These are phyloP conservation scores for Cryptosporidium sp. DNA, from an alignment of 169 alveolate genomes.

Conservation along the genomic window DNA sequence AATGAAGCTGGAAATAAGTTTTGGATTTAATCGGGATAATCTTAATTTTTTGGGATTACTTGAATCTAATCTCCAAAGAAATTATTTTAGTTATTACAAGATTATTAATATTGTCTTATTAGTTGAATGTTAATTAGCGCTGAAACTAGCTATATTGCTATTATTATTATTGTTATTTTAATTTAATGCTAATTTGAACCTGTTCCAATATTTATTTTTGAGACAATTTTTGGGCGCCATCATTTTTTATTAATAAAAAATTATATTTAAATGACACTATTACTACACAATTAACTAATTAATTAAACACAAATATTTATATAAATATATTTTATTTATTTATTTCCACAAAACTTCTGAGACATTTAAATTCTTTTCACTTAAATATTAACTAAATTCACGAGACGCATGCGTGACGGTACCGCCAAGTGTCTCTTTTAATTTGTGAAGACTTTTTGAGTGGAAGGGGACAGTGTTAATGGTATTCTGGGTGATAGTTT, in stretches of 20 bases:
- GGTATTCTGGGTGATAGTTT: neutral
- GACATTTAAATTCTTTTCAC: neutral
- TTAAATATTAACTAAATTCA: too few relatives aligned
- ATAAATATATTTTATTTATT: too few relatives aligned
- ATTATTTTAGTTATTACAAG: neutral
- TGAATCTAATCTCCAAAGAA: conserved; percentile 4
- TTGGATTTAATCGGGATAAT: neutral
- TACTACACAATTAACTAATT: too few relatives aligned
- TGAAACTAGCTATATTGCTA: neutral
- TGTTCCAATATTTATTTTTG: neutral
- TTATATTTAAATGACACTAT: too few relatives aligned
- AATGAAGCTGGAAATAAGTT: conserved; percentile 7
- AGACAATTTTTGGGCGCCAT: neutral
- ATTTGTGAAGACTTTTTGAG: neutral
- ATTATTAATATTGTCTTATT: neutral
- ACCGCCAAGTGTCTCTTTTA: neutral
- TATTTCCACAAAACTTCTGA: neutral
- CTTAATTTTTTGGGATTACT: conserved; percentile 5
- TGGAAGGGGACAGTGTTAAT: neutral
- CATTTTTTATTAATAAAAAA: too few relatives aligned
- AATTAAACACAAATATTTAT: too few relatives aligned
- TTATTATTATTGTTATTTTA: too few relatives aligned
- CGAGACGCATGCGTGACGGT: neutral
- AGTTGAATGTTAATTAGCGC: neutral
- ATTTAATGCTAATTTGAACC: too few relatives aligned